Evolutionary conservation across 805 yeast genomes (phyloP), one percentile per base, ranked within the genome.

Genomic region (Wickerhamiella slavikovae): DNA sequence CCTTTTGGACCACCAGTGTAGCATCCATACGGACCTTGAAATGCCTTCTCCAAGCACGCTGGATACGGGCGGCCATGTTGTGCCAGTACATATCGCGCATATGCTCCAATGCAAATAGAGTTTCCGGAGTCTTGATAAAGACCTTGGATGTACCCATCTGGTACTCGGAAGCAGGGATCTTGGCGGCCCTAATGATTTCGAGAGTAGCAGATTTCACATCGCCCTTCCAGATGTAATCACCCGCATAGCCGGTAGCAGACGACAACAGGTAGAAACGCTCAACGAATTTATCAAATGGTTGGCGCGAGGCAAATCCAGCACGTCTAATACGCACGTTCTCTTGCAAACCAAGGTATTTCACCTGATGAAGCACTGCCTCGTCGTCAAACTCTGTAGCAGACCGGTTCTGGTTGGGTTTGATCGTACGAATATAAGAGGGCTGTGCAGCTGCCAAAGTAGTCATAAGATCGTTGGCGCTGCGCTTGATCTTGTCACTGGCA

Each of bases 61-160:
- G 99, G 42, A 89, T 85, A 43, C 92, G 69, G 3, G 93, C 83
- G 4, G 98, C 98, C 92, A 89, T 89, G 42, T 78, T 79, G 46
- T 80, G 85, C 96, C 98, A 89, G 49, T 82, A 89, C 57, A 72
- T 76, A 45, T 89, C 99, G 51, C 96, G 68, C 85, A 85, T 71
- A 43, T 79, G 85, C 54, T 89, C 99, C 34, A 89, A 58, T 0
- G 94, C 93, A 50, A 89, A 89, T 44, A 89, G 59, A 0, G 96
- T 85, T 50, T 89, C 98, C 7, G 98, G 98, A 9, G 92, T 80
- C 48, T 89, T 89, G 53, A 89, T 83, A 51, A 89, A 89, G 4
- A 89, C 83, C 51, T 82, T 83, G 7, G 91, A 66, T 2, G 72
- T 73, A 49, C 98, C 98, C 55, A 85, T 57, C 54, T 89, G 98